These are phyloP conservation scores for Xylaria sp. DNA, from an alignment of 2,329 filamentous ascomycete species.

Conservation along the genomic window DNA sequence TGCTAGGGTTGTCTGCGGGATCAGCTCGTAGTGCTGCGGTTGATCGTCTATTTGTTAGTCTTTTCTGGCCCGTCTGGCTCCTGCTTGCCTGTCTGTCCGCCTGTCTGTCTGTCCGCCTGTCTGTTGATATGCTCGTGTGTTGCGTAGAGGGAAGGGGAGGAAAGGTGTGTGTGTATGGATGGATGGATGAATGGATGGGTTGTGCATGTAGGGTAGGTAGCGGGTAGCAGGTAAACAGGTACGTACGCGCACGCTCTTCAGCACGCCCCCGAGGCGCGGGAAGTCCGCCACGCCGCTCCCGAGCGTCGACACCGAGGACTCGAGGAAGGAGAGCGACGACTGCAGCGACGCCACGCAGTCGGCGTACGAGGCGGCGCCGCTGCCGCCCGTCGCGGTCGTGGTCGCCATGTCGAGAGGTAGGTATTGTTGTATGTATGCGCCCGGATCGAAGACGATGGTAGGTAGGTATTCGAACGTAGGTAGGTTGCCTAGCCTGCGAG, in stretches of 20 bases:
- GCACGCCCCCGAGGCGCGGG: slow-evolving; percentile 56
- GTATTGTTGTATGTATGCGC: too few species aligned
- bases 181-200: neutral
- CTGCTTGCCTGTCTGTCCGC: slow-evolving; percentile 57
- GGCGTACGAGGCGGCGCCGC: slow-evolving; percentile 44
- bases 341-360: slow-evolving; percentile 64
- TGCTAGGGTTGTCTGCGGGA: slow-evolving; percentile 80
- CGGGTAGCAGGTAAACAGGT: neutral
- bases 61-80: neutral
- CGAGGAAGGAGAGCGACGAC: slow-evolving; percentile 62
- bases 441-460: too few species aligned
- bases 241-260: slow-evolving; percentile 61
- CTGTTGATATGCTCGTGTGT: neutral
- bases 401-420: slow-evolving; percentile 26
- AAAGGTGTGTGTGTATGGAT: neutral
- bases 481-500: too few species aligned
- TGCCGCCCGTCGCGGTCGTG: slow-evolving; percentile 12
- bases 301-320: slow-evolving; percentile 61
- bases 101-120: neutral
- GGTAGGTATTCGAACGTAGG: too few species aligned
- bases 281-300: slow-evolving; percentile 60
- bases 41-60: slow-evolving; percentile 1
- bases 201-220: neutral
- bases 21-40: slow-evolving; percentile 83
- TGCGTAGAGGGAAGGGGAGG: neutral